phyloP scores from a whole-genome alignment of 805 yeast species.

The Teunomyces gatunensis region DNA sequence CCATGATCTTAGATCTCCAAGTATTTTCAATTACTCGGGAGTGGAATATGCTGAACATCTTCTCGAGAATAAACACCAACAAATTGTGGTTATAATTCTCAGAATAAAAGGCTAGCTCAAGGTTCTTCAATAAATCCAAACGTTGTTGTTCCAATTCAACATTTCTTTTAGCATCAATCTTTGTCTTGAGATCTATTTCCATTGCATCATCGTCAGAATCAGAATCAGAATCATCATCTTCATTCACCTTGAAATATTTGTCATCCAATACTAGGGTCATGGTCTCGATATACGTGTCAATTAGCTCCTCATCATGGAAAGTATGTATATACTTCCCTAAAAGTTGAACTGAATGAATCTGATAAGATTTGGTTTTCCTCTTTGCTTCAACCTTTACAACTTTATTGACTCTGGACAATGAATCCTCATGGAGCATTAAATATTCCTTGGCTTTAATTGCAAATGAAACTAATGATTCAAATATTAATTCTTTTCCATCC shows the following conservation, averaged over 20 bases:
- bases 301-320: conserved; percentile 35
- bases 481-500: conserved; percentile 79
- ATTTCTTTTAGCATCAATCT: conserved; percentile 39
- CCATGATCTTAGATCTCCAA: conserved; percentile 59
- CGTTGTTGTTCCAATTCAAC: conserved; percentile 50
- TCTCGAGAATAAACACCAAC: conserved; percentile 25
- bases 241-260: conserved; percentile 33
- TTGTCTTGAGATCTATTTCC: conserved; percentile 18
- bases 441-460: conserved; percentile 43
- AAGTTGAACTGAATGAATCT: conserved; percentile 49
- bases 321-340: conserved; percentile 49
- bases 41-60: conserved; percentile 19
- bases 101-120: conserved; percentile 31
- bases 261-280: conserved; percentile 35
- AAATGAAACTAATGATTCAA: conserved; percentile 66
- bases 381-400: conserved; percentile 59
- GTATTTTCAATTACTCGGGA: conserved; percentile 38
- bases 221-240: conserved; percentile 34
- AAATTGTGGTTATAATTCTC: conserved; percentile 15
- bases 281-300: conserved; percentile 36
- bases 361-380: conserved; percentile 65
- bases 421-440: conserved; percentile 20
- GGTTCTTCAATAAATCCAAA: conserved; percentile 32
- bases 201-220: conserved; percentile 26
- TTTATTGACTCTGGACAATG: conserved; percentile 39